Conservation (phyloP, 73 alveolate species). For the Paramecium biaurelia region DNA sequence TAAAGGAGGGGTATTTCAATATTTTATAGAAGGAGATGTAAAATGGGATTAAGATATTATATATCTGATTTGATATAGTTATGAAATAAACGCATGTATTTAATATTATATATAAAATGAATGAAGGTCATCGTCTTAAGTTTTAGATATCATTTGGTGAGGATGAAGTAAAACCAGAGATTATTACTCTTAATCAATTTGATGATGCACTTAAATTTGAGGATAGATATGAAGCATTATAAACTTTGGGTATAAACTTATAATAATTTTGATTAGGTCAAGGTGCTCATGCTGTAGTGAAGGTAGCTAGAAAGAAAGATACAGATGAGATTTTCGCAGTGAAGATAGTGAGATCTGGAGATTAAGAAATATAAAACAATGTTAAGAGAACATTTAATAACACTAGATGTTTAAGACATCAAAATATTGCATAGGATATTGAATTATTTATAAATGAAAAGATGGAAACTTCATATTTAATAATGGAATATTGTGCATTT, state of each 20-base stretch:
- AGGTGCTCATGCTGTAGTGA: conserved; percentile 61
- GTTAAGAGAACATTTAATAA: conserved; percentile 51
- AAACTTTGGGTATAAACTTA: background rate
- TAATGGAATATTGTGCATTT: conserved; percentile 63
- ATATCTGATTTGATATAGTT: background rate
- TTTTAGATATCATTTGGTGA: background rate
- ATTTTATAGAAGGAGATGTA: background rate
- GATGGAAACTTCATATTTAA: conserved; percentile 55
- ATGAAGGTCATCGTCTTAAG: conserved; percentile 1
- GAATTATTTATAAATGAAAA: conserved; percentile 58
- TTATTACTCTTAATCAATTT: background rate
- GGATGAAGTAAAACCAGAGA: conserved; percentile 12
- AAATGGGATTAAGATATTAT: background rate
- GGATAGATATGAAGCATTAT: conserved; percentile 21
- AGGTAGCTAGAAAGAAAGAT: conserved; percentile 41
- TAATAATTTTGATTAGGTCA: background rate
- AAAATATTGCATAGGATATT: conserved; percentile 29
- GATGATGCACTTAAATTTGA: conserved; percentile 30
- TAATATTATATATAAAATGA: background rate
- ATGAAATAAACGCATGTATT: background rate
- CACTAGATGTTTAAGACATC: conserved; percentile 50
- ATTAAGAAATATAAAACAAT: conserved; percentile 40
- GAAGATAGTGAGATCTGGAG: conserved; percentile 61
- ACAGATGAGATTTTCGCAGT: conserved; percentile 52
- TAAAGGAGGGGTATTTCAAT: background rate